These are phyloP conservation scores for Oryza meridionalis DNA, from an alignment of 176 grass and related monocot genomes.

Conservation along the genomic window DNA sequence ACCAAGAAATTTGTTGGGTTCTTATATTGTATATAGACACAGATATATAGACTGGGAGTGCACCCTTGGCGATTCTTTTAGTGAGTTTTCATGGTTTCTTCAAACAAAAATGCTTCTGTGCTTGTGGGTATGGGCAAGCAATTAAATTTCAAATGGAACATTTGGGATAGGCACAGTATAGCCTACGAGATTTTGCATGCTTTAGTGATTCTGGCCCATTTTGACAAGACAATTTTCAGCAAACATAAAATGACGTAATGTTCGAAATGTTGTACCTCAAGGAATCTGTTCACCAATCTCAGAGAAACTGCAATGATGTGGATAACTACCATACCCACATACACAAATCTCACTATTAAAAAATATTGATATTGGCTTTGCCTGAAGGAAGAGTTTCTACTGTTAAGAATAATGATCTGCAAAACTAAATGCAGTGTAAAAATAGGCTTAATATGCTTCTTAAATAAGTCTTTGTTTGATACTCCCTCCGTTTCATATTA, in stretches of 20 bases:
- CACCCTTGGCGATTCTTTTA: neutral
- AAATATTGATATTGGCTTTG: neutral
- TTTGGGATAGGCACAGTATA: neutral
- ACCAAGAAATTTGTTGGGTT: slow-evolving; percentile 1
- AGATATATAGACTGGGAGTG: neutral
- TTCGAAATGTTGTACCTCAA: neutral
- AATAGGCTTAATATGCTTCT: neutral
- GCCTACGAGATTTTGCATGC: too few relatives aligned
- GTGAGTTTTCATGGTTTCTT: neutral
- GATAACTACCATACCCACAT: neutral
- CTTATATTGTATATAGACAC: neutral
- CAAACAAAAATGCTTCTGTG: neutral
- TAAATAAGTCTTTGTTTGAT: neutral
- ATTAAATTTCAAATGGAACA: neutral
- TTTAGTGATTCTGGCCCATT: neutral
- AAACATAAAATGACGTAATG: neutral
- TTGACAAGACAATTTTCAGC: neutral
- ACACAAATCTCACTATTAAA: neutral
- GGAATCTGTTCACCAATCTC: neutral
- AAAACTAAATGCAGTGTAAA: neutral
- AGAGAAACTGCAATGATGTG: neutral
- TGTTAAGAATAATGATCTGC: neutral
- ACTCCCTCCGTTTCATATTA: too few relatives aligned
- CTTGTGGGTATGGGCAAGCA: neutral
- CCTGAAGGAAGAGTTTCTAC: neutral